phyloP scores from a whole-genome alignment of 2,329 filamentous ascomycete genomes.

The Fusarium sp. region DNA sequence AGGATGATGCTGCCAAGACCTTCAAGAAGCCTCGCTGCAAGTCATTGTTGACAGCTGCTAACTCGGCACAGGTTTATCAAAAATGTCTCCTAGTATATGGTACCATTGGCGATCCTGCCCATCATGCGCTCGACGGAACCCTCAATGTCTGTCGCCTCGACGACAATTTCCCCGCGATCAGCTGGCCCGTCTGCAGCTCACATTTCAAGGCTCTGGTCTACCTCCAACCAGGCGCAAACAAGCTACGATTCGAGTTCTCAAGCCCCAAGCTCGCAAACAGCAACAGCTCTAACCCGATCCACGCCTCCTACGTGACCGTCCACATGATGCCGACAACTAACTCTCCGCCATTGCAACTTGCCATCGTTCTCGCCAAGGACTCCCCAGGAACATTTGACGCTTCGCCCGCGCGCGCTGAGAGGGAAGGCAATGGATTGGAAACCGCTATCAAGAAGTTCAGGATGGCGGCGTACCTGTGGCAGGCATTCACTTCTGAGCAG shows the following conservation, averaged over 20 bases:
- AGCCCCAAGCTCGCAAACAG: conserved; percentile 83
- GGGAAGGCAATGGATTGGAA: conserved; percentile 85
- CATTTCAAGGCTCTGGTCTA: conserved; percentile 94
- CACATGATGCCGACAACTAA: conserved; percentile 87
- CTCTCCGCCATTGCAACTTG: conserved; percentile 87
- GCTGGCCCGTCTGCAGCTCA: conserved; percentile 89
- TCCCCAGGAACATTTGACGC: conserved; percentile 89
- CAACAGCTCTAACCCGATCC: conserved; percentile 74
- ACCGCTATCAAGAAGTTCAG: conserved; percentile 89
- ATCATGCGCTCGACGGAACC: conserved; percentile 79
- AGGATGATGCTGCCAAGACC: conserved; percentile 16
- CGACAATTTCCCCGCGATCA: conserved; percentile 83
- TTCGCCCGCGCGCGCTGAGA: conserved; percentile 77
- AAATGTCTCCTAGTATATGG: conserved; percentile 88
- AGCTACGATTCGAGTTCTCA: conserved; percentile 86
- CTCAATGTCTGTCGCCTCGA: conserved; percentile 85
- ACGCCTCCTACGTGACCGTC: conserved; percentile 83
- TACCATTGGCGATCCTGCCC: conserved; percentile 78
- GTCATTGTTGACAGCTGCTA: conserved; percentile 31
- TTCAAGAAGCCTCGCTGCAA: neutral
- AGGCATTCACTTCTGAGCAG: conserved; percentile 95
- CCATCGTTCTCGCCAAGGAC: conserved; percentile 88
- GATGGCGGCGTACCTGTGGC: conserved; percentile 96
- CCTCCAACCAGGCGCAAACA: conserved; percentile 91
- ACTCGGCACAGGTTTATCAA: conserved; percentile 79